A percentile compares a stretch with the other conserved stretches of the same genome.
Conservation (phyloP, 495 filamentous ascomycete species). For the Peziza echinospora region DNA sequence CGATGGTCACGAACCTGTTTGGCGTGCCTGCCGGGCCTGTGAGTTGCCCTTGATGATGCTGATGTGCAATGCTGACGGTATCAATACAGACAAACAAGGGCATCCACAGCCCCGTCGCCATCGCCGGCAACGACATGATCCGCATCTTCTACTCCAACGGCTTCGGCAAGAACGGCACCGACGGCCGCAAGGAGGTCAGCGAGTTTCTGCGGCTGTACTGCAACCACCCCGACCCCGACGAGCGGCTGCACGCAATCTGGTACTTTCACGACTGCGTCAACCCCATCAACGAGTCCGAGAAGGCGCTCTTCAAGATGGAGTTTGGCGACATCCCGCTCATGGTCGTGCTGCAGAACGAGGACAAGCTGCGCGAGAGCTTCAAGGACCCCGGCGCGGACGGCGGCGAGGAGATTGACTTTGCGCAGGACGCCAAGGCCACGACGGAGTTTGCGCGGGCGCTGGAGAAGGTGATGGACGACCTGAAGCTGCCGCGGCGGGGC, state of each 20-base stretch:
- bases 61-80: not conserved
- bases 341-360: slow-evolving; percentile 5
- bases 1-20: slow-evolving; percentile 7
- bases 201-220: slow-evolving; percentile 3
- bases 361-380: not conserved
- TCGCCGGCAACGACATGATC: slow-evolving; percentile 4
- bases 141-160: slow-evolving; percentile 8
- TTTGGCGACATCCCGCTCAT: slow-evolving; percentile 10
- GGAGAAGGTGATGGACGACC: not conserved
- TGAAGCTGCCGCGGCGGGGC: not conserved
- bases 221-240: not conserved
- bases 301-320: slow-evolving; percentile 4
- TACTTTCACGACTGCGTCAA: slow-evolving; percentile 7
- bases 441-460: not conserved
- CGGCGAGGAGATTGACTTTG: not conserved
- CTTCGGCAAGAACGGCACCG: slow-evolving; percentile 5
- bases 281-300: slow-evolving; percentile 1
- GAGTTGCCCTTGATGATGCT: not conserved
- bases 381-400: not conserved
- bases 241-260: slow-evolving; percentile 9
- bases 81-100: not conserved
- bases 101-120: slow-evolving; percentile 5
- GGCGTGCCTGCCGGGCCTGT: slow-evolving; percentile 1
- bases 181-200: slow-evolving; percentile 2
- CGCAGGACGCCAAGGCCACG: not conserved